These are phyloP conservation scores for Rhodofomes roseus DNA, from an alignment of 1,284 basidiomycete genomes.

Conservation along the genomic window DNA sequence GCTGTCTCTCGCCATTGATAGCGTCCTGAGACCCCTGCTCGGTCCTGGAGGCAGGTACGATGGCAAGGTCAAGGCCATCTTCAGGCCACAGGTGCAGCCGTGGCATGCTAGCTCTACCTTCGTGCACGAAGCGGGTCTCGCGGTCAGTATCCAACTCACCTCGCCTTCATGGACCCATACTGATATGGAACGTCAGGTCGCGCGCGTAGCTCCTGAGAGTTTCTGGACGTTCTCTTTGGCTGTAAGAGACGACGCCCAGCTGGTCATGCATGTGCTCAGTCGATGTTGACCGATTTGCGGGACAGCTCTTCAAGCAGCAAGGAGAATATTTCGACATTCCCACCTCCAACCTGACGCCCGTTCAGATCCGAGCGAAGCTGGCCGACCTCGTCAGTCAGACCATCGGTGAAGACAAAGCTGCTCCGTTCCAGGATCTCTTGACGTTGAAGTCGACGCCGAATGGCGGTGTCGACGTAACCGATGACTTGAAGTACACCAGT, in stretches of 20 bases:
- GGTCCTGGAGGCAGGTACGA: constrained; percentile 64
- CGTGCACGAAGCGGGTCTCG: constrained; percentile 80
- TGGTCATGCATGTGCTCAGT: background rate
- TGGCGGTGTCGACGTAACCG: constrained; percentile 73
- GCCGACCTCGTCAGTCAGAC: constrained; percentile 52
- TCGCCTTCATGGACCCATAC: background rate
- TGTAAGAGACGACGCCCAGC: constrained; percentile 39
- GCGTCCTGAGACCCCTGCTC: constrained; percentile 56
- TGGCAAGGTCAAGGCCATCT: constrained; percentile 76
- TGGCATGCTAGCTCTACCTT: constrained; percentile 79
- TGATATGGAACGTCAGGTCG: constrained; percentile 38
- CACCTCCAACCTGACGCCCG: constrained; percentile 62
- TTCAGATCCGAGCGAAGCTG: constrained; percentile 76
- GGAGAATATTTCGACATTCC: constrained; percentile 78
- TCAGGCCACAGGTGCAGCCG: constrained; percentile 81
- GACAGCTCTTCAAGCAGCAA: constrained; percentile 75
- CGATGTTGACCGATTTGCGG: background rate
- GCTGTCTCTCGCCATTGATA: constrained; percentile 55
- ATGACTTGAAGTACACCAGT: constrained; percentile 86
- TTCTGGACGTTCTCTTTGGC: constrained; percentile 77
- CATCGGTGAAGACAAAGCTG: constrained; percentile 43
- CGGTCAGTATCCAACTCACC: constrained; percentile 43
- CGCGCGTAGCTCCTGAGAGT: constrained; percentile 63
- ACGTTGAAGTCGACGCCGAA: constrained; percentile 64
- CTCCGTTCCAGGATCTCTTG: constrained; percentile 60